phyloP scores from a whole-genome alignment of 495 filamentous ascomycete genomes.

The Hyaloscypha hepaticicola region DNA sequence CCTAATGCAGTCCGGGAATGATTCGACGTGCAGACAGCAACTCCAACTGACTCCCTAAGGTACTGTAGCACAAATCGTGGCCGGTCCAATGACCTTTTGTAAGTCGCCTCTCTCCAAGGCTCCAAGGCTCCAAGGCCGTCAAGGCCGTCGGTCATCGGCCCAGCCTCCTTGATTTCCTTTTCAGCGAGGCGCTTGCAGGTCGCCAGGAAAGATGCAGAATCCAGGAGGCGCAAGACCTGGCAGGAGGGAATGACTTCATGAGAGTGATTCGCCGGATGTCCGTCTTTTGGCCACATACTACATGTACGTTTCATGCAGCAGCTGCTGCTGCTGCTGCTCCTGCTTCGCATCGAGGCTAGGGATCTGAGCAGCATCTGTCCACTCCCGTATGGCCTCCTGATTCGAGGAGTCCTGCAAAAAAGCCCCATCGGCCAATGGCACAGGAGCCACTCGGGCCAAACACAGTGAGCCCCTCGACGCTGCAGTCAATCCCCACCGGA shows the following conservation, averaged over 20 bases:
- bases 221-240: neutral
- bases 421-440: neutral
- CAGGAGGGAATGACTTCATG: neutral
- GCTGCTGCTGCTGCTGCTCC: constrained; percentile 10
- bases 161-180: constrained; percentile 17
- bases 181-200: constrained; percentile 10
- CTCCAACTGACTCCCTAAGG: neutral
- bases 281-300: neutral
- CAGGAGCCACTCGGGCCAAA: neutral
- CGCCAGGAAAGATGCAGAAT: neutral
- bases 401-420: constrained; percentile 6
- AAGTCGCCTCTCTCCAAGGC: neutral
- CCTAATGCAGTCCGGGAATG: neutral
- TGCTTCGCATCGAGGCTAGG: constrained; percentile 14
- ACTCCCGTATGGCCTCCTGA: neutral
- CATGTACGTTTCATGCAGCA: constrained; percentile 23
- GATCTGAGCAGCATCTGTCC: neutral
- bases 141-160: neutral
- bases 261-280: constrained; percentile 15
- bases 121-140: neutral
- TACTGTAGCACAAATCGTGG: constrained; percentile 1
- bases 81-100: neutral
- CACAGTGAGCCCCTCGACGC: neutral
- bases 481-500: constrained; percentile 6
- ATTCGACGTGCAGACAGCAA: neutral